phyloP scores from a whole-genome alignment of 1,284 basidiomycete species.

The Ceratobasidium sp. region DNA sequence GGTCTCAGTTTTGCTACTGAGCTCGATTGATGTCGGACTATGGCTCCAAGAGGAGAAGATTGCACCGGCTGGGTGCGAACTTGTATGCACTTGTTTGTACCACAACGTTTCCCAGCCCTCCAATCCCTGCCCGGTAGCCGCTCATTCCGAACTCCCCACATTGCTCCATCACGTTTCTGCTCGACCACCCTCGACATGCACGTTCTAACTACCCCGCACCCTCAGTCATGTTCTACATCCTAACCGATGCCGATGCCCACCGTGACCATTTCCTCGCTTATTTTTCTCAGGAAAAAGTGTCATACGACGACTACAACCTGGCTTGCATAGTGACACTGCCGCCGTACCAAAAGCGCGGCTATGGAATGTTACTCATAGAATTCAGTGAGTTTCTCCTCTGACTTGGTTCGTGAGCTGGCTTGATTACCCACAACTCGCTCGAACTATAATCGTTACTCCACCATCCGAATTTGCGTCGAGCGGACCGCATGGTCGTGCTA shows the following conservation, averaged over 20 bases:
- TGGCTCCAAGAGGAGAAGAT: not conserved
- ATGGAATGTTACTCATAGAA: slow-evolving; percentile 97
- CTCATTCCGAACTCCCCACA: slow-evolving; percentile 1
- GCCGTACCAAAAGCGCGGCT: slow-evolving; percentile 90
- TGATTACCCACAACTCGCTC: slow-evolving; percentile 19
- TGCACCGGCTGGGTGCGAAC: not conserved
- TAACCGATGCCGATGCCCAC: slow-evolving; percentile 86
- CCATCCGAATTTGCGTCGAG: not conserved
- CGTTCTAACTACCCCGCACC: slow-evolving; percentile 54
- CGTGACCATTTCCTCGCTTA: slow-evolving; percentile 90
- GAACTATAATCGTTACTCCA: slow-evolving; percentile 22
- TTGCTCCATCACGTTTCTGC: slow-evolving; percentile 4
- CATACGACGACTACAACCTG: slow-evolving; percentile 97
- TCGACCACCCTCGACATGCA: not conserved
- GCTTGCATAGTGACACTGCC: slow-evolving; percentile 97
- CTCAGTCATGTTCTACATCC: slow-evolving; percentile 91
- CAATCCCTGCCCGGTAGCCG: not conserved
- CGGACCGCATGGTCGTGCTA: slow-evolving; percentile 14
- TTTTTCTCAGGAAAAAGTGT: slow-evolving; percentile 98
- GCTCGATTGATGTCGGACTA: slow-evolving; percentile 24
- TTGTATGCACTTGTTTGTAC: slow-evolving; percentile 21
- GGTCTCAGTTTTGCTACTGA: not conserved
- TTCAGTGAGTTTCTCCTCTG: slow-evolving; percentile 75
- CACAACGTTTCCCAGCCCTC: not conserved
- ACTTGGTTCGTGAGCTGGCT: not conserved